phyloP scores from a whole-genome alignment of 2,329 filamentous ascomycete genomes.

The Paramyrothecium sp. region DNA sequence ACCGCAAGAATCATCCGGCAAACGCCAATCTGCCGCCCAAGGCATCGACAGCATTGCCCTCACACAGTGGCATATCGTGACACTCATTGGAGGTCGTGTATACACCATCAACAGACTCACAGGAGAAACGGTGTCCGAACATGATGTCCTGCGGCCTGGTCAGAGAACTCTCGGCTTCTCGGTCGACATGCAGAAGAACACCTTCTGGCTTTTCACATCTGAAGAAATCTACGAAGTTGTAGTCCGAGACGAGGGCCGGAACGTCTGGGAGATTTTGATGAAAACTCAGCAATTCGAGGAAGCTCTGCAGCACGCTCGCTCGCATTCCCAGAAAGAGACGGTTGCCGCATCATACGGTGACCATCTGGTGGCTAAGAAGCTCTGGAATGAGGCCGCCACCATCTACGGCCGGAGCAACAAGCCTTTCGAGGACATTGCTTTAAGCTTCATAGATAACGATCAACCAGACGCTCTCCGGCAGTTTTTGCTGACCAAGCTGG shows the following conservation, averaged over 20 bases:
- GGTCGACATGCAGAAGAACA: conserved; percentile 90
- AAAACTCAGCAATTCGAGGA: conserved; percentile 83
- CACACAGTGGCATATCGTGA: conserved; percentile 91
- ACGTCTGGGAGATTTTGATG: conserved; percentile 94
- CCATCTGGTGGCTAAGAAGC: conserved; percentile 76
- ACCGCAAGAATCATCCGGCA: conserved; percentile 62
- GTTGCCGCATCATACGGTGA: conserved; percentile 92
- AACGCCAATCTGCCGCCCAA: conserved; percentile 66
- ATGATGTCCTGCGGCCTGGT: conserved; percentile 76
- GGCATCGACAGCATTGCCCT: conserved; percentile 77
- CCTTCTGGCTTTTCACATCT: conserved; percentile 92
- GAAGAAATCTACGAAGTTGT: conserved; percentile 93
- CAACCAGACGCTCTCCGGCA: conserved; percentile 89
- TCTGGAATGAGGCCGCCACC: conserved; percentile 80
- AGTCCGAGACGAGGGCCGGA: conserved; percentile 83
- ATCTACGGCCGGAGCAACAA: conserved; percentile 96
- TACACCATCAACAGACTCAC: conserved; percentile 86
- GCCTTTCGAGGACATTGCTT: conserved; percentile 91
- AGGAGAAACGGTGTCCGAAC: conserved; percentile 82
- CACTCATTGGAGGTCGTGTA: conserved; percentile 77
- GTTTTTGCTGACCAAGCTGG: conserved; percentile 83
- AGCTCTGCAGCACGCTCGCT: conserved; percentile 82
- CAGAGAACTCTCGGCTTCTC: conserved; percentile 81
- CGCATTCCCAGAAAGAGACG: conserved; percentile 78
- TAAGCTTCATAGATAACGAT: conserved; percentile 84